Percentiles rank a stretch among this genome's conserved stretches.
phyloP scores from a whole-genome alignment of 495 filamentous ascomycete species.

The Stereocaulon alpinum region DNA sequence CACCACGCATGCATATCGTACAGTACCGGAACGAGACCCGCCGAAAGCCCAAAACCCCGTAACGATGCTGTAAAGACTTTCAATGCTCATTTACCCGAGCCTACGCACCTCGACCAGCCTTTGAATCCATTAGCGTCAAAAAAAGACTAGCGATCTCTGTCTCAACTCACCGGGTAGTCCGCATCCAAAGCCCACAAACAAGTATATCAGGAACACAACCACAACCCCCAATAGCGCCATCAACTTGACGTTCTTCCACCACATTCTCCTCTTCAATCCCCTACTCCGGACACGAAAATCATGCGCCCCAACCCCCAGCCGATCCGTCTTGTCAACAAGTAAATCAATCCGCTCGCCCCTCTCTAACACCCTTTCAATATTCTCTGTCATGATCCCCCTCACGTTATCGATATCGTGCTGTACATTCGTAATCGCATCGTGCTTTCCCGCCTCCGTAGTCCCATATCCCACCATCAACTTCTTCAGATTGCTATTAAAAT shows the following conservation, averaged over 20 bases:
- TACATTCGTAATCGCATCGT: constrained; percentile 77
- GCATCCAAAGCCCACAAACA: constrained; percentile 66
- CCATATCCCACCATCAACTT: constrained; percentile 75
- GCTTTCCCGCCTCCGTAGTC: constrained; percentile 56
- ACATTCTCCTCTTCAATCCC: constrained; percentile 84
- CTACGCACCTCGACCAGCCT: constrained; percentile 21
- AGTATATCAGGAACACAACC: constrained; percentile 70
- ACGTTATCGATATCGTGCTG: constrained; percentile 88
- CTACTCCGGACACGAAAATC: constrained; percentile 83
- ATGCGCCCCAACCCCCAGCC: constrained; percentile 70
- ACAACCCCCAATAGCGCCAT: constrained; percentile 82
- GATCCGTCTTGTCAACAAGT: constrained; percentile 94
- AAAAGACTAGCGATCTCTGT: neutral
- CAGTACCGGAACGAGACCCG: neutral
- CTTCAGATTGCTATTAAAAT: constrained; percentile 73
- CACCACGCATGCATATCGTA: neutral
- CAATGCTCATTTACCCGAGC: constrained; percentile 9
- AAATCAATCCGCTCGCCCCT: constrained; percentile 90
- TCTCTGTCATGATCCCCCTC: constrained; percentile 93
- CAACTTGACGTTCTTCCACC: constrained; percentile 98
- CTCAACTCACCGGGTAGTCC: constrained; percentile 44
- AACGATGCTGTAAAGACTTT: neutral
- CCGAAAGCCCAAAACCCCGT: neutral
- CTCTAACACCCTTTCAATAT: constrained; percentile 94
- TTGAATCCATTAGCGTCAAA: neutral